Conservation (phyloP, 192 early-diverging fungal species). For the Phycomyces blakesleeanus region DNA sequence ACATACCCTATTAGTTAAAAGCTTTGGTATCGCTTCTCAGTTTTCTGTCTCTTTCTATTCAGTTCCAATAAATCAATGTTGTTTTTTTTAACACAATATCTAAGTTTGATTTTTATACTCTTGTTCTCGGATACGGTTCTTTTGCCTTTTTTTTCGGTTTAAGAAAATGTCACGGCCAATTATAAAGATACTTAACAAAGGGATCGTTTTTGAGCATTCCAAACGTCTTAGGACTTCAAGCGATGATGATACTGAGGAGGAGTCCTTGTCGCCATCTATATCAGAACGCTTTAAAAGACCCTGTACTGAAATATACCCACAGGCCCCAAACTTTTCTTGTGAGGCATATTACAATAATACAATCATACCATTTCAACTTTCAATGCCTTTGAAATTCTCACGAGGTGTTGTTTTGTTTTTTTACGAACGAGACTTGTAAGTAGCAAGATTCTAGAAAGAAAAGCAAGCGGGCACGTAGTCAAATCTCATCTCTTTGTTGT, state of each 20-base stretch:
- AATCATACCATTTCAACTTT: background rate
- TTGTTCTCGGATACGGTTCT: no score
- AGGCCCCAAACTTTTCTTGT: constrained; percentile 12
- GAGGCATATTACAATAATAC: background rate
- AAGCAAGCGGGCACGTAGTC: no score
- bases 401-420: constrained; percentile 16
- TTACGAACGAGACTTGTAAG: constrained; percentile 26
- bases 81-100: no score
- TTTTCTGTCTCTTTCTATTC: constrained; percentile 1
- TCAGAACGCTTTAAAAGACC: background rate
- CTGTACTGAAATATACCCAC: background rate
- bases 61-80: background rate
- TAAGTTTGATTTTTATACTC: no score
- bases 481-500: no score
- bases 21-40: background rate
- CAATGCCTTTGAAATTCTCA: background rate
- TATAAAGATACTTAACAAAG: no score
- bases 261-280: background rate
- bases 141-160: no score
- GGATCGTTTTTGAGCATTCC: no score
- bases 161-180: no score
- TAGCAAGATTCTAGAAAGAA: background rate
- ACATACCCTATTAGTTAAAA: background rate
- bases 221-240: background rate
- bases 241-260: background rate